phyloP scores from a whole-genome alignment of 2,329 filamentous ascomycete species.

The Magnaporthiopsis poae region DNA sequence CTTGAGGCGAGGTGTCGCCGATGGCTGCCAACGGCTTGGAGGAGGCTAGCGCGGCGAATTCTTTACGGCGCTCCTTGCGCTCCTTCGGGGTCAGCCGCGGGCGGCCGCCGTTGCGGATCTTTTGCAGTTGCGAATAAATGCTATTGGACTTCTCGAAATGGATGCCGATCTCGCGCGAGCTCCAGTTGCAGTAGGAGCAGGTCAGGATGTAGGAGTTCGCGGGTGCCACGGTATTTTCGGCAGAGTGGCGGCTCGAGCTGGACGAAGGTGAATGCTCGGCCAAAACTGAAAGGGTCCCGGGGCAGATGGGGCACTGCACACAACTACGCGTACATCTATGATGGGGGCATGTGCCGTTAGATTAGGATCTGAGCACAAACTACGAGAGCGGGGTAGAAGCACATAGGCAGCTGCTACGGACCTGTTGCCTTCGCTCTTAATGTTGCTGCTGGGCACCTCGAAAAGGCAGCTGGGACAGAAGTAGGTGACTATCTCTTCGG shows the following conservation, averaged over 20 bases:
- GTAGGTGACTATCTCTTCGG: conserved; percentile 88
- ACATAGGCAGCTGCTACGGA: conserved; percentile 30
- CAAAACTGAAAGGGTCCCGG: conserved; percentile 66
- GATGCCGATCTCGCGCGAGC: conserved; percentile 77
- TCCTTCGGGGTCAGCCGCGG: conserved; percentile 41
- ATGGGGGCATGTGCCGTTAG: neutral
- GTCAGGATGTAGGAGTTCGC: conserved; percentile 56
- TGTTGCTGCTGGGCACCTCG: conserved; percentile 84
- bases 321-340: conserved; percentile 81
- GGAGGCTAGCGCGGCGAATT: conserved; percentile 24
- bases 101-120: conserved; percentile 54
- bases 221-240: conserved; percentile 30
- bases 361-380: neutral
- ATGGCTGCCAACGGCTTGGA: neutral
- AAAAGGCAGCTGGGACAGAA: conserved; percentile 94
- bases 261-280: conserved; percentile 43
- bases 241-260: conserved; percentile 31
- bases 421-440: conserved; percentile 89
- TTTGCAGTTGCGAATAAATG: conserved; percentile 69
- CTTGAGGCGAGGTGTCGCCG: neutral
- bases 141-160: conserved; percentile 82
- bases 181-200: conserved; percentile 91
- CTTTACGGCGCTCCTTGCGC: conserved; percentile 41
- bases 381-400: neutral
- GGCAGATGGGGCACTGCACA: conserved; percentile 87